Evolutionary conservation across 2,329 filamentous ascomycete genomes (phyloP).

Genomic region (Fusarium paranaense): DNA sequence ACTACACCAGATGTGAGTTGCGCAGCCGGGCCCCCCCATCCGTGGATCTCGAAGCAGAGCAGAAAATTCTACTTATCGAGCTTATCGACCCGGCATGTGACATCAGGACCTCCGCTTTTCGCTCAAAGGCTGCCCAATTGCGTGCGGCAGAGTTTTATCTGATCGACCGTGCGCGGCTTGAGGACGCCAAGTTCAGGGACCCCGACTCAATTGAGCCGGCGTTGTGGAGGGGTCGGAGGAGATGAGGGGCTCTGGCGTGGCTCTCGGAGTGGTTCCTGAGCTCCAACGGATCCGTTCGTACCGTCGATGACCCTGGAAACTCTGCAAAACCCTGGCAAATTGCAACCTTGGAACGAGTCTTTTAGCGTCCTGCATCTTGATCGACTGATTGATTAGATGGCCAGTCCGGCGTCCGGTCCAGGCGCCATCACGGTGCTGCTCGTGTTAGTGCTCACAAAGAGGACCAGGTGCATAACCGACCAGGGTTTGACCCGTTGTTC

Average conservation of each 20-base stretch:
- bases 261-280: conserved; percentile 13
- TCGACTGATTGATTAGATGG: conserved; percentile 48
- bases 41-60: conserved; percentile 1
- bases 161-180: conserved; percentile 39
- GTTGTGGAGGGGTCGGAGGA: conserved; percentile 15
- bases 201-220: conserved; percentile 10
- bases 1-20: conserved; percentile 15
- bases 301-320: conserved; percentile 1
- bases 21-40: conserved; percentile 4
- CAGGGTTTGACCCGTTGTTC: neutral
- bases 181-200: conserved; percentile 11
- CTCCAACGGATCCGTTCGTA: conserved; percentile 11
- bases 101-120: conserved; percentile 35
- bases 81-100: conserved; percentile 40
- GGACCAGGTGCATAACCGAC: conserved; percentile 1
- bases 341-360: conserved; percentile 8
- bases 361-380: conserved; percentile 41
- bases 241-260: conserved; percentile 3
- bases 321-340: conserved; percentile 19
- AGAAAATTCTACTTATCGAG: conserved; percentile 44
- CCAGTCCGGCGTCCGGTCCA: conserved; percentile 12
- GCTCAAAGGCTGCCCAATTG: conserved; percentile 16
- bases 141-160: conserved; percentile 26
- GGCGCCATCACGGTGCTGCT: neutral
- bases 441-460: conserved; percentile 12